A percentile compares a stretch with the other conserved stretches of the same genome.
Evolutionary conservation across 2,329 filamentous ascomycete species (phyloP).

Genomic region (Madurella mycetomatis): DNA sequence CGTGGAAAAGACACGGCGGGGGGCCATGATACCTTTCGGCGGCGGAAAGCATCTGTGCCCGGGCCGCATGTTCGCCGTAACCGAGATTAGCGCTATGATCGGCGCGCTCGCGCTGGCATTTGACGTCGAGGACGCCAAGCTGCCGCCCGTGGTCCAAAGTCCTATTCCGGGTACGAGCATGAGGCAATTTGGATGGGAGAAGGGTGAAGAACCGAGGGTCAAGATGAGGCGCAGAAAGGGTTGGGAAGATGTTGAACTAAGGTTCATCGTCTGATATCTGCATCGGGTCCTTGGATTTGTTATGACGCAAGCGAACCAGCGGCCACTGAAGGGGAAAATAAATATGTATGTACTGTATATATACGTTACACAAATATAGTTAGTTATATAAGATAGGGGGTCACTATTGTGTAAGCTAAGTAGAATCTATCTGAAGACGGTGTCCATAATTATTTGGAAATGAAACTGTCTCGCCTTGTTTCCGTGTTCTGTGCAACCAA

Average conservation of each 20-base stretch:
- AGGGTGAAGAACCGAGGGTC: neutral
- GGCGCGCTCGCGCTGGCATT: slow-evolving; percentile 21
- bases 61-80: slow-evolving; percentile 28
- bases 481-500: too few species aligned
- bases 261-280: neutral
- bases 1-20: slow-evolving; percentile 9
- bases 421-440: too few species aligned
- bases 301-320: neutral
- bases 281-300: too few species aligned
- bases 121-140: slow-evolving; percentile 13
- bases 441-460: too few species aligned
- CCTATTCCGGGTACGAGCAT: neutral
- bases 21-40: slow-evolving; percentile 44
- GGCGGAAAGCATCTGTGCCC: slow-evolving; percentile 39
- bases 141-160: neutral
- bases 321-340: too few species aligned
- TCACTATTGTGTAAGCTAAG: too few species aligned
- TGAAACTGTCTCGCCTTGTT: too few species aligned
- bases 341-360: too few species aligned
- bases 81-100: slow-evolving; percentile 24
- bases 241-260: slow-evolving; percentile 9
- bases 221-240: slow-evolving; percentile 3
- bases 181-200: neutral
- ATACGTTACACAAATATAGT: too few species aligned
- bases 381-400: too few species aligned